Evolutionary conservation across 768 basidiomycete genomes (phyloP).

Genomic region (Trametes cubensis): DNA sequence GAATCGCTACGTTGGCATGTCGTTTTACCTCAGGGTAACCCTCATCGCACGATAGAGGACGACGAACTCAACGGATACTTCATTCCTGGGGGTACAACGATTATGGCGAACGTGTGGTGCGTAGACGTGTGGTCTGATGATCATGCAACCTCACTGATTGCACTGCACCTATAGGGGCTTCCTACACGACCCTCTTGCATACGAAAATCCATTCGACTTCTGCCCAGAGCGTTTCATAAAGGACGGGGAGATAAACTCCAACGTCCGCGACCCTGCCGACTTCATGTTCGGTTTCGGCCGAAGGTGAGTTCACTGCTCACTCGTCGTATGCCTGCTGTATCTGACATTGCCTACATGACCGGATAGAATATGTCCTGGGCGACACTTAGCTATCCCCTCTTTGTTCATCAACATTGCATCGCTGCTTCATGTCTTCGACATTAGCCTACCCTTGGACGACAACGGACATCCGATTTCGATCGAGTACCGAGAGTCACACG

Average conservation of each 20-base stretch:
- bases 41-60: constrained; percentile 25
- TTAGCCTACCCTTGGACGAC: constrained; percentile 13
- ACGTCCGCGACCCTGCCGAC: constrained; percentile 4
- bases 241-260: constrained; percentile 6
- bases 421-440: constrained; percentile 20
- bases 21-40: constrained; percentile 33
- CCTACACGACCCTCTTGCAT: constrained; percentile 13
- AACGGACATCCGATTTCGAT: constrained; percentile 8
- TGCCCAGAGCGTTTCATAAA: constrained; percentile 15
- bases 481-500: not conserved
- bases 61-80: constrained; percentile 28
- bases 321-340: not conserved
- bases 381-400: not conserved
- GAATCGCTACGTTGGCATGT: constrained; percentile 39
- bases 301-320: not conserved
- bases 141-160: too few relatives aligned
- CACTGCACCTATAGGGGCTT: constrained; percentile 4
- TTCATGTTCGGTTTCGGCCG: constrained; percentile 20
- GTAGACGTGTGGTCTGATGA: not conserved
- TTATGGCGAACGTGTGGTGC: constrained; percentile 33
- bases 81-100: constrained; percentile 30
- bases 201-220: constrained; percentile 12
- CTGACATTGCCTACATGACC: not conserved
- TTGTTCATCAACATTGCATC: constrained; percentile 18
- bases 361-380: constrained; percentile 17